Conservation (phyloP, 2,329 filamentous ascomycete species). For the Elsinoe australis region DNA sequence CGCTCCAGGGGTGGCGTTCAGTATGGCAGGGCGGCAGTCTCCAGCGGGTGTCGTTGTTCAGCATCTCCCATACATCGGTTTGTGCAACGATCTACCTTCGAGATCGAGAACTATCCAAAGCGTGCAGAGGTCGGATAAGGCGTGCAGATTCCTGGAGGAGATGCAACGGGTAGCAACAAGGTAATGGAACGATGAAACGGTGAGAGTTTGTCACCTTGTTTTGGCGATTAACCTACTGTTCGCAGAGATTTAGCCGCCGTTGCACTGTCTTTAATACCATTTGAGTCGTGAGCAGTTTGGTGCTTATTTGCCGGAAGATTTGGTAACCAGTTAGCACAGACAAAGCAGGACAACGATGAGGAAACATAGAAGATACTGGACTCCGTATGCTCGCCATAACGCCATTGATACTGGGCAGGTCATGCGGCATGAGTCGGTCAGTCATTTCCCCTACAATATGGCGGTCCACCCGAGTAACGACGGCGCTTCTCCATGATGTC, state of each 20-base stretch:
- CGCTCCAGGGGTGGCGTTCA: too few relatives aligned
- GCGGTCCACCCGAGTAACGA: too few relatives aligned
- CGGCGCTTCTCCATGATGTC: too few relatives aligned
- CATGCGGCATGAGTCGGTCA: too few relatives aligned
- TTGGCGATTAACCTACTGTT: constrained; percentile 9
- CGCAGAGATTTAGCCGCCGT: background rate
- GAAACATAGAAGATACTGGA: too few relatives aligned
- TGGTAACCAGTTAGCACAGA: background rate
- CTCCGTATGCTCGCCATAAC: too few relatives aligned
- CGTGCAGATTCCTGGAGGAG: background rate
- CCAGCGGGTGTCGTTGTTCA: background rate
- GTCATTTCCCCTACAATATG: too few relatives aligned
- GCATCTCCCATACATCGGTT: background rate
- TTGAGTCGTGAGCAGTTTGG: constrained; percentile 1
- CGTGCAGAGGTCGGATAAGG: background rate
- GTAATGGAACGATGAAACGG: constrained; percentile 5
- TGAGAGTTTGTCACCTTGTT: background rate
- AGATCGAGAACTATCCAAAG: background rate
- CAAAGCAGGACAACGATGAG: too few relatives aligned
- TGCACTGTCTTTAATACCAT: background rate
- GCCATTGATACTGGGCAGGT: too few relatives aligned
- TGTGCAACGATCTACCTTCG: background rate
- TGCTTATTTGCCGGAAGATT: constrained; percentile 7
- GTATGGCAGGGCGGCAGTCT: background rate
- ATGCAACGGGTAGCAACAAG: background rate